Evolutionary conservation across 108 stramenopile species (phyloP), one percentile per base, ranked within the genome.

Genomic region (Hondaea fermentalgiana): DNA sequence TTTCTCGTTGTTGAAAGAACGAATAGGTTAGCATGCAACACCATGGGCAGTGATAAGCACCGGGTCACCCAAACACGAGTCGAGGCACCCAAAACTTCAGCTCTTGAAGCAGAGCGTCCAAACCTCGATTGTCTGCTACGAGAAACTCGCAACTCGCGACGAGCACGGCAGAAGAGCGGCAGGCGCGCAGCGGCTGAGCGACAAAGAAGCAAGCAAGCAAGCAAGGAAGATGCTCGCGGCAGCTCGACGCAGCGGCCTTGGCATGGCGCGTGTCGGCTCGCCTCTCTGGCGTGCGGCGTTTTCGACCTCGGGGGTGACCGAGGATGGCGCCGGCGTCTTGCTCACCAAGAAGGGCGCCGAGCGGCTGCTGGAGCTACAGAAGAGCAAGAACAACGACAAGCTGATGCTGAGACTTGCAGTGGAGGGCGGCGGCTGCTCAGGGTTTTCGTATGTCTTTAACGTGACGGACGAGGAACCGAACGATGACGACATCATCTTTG

Each of bases 361-460:
- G 93, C 72, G 93, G 42, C n/a, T 93, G 14, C 92, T 89, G 60
- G 87, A 91, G 57, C 90, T 93, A 28, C 92, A 89, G 43, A 71
- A 60, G 19, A 91, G 55, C 35, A 91, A 72, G 76, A n/a, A 76
- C 43, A 59, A 93, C 57, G 88, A 89, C 19, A n/a, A 89, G 42
- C 57, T 94, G 23, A 71, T 60, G 59, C 91, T 94, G 23, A 89
- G 93, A 12, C 90, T 94, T 5, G 45, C 90, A 10, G 93, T 93
- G n/a, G 93, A 93, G 60, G 93, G 93, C 28, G 93, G 93, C 16
- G 93, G 93, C 12, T 94, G 93, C 91, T 92, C 92, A 4, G 93
- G 93, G 1, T 94, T 94, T 58, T 92, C 91, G 44, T 94, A 94
- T 87, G 76, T 53, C 5, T 94, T 94, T 60, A 29, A 88, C 42